Evolutionary conservation across 108 stramenopile genomes (phyloP).

Genomic region (Chaetoceros tenuissimus): DNA sequence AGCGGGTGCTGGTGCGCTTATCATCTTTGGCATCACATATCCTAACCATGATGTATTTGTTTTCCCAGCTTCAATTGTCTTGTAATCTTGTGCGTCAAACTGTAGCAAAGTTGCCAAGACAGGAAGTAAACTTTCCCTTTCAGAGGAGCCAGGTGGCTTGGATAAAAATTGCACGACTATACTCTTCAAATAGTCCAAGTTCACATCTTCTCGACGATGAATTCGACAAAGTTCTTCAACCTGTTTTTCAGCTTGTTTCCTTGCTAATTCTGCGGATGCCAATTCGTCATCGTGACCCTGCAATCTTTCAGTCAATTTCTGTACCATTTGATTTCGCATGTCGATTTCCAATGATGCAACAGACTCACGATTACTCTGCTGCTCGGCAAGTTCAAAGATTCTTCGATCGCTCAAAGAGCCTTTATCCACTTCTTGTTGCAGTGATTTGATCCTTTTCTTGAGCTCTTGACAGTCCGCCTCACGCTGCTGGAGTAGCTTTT

Average conservation of each 20-base stretch:
- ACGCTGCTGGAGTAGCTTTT: conserved; percentile 65
- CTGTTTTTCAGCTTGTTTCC: conserved; percentile 56
- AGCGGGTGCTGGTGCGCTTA: conserved; percentile 31
- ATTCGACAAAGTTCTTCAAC: conserved; percentile 71
- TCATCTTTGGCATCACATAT: conserved; percentile 46
- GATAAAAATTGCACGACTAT: conserved; percentile 85
- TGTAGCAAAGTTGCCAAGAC: conserved; percentile 81
- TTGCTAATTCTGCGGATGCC: conserved; percentile 55
- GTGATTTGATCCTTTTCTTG: conserved; percentile 51
- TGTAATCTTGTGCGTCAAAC: conserved; percentile 78
- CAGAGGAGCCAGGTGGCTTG: conserved; percentile 78
- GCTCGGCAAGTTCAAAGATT: conserved; percentile 80
- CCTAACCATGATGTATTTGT: conserved; percentile 74
- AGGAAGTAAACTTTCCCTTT: conserved; percentile 65
- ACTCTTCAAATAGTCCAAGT: conserved; percentile 86
- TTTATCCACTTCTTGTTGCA: conserved; percentile 81
- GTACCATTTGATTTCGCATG: conserved; percentile 64
- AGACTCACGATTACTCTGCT: conserved; percentile 83
- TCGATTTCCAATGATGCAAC: conserved; percentile 64
- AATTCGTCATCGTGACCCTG: conserved; percentile 62
- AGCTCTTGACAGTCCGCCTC: conserved; percentile 69
- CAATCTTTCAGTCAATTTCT: conserved; percentile 49
- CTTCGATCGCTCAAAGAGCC: conserved; percentile 77
- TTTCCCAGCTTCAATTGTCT: conserved; percentile 78
- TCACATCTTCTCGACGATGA: conserved; percentile 76